Evolutionary conservation across 495 filamentous ascomycete species (phyloP).

Genomic region (Cudoniella acicularis): DNA sequence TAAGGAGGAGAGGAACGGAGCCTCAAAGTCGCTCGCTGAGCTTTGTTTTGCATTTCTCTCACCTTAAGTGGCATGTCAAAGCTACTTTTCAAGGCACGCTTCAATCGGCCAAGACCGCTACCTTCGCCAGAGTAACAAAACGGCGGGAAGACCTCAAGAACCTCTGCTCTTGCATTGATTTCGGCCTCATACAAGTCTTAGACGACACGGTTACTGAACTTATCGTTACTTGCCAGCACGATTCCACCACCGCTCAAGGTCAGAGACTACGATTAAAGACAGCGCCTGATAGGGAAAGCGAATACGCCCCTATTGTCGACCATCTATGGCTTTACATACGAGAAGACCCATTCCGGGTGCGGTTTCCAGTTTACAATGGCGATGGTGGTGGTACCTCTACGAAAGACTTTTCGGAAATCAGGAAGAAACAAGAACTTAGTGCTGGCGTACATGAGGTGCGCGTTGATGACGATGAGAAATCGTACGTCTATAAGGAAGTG

Average conservation of each 20-base stretch:
- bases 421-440: constrained; percentile 7
- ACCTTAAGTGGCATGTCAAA: constrained; percentile 17
- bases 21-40: constrained; percentile 11
- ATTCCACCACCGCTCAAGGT: constrained; percentile 3
- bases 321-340: constrained; percentile 12
- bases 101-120: constrained; percentile 17
- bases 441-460: neutral
- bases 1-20: constrained; percentile 1
- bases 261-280: constrained; percentile 8
- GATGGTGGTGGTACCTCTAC: neutral
- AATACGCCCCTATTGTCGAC: constrained; percentile 7
- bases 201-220: constrained; percentile 2
- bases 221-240: constrained; percentile 10
- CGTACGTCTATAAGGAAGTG: constrained; percentile 18
- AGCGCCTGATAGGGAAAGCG: constrained; percentile 4
- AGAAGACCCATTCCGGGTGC: constrained; percentile 19
- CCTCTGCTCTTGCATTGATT: constrained; percentile 23
- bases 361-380: constrained; percentile 7
- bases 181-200: constrained; percentile 1
- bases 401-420: constrained; percentile 9
- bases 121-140: constrained; percentile 15
- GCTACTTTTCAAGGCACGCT: constrained; percentile 24
- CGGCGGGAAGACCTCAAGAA: constrained; percentile 19
- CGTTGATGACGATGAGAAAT: constrained; percentile 10
- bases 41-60: constrained; percentile 8